phyloP scores from a whole-genome alignment of 1,284 basidiomycete genomes.

The Trichosporon asahii region DNA sequence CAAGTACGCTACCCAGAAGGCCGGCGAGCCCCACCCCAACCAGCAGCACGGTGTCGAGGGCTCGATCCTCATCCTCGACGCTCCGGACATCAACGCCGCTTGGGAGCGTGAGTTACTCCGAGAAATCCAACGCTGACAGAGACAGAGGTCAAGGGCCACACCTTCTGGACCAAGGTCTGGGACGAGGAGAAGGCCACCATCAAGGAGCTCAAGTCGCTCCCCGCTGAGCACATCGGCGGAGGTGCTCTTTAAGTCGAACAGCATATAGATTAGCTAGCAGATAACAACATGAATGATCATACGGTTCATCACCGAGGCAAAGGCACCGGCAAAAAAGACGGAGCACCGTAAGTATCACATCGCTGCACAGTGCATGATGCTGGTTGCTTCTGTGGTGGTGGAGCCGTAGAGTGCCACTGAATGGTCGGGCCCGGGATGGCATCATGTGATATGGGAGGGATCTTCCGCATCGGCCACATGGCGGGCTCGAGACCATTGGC shows the following conservation, averaged over 20 bases:
- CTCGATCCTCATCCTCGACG: conserved; percentile 3
- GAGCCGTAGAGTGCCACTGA: not conserved
- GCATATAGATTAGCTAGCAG: not conserved
- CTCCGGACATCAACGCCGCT: conserved; percentile 1
- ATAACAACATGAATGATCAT: not conserved
- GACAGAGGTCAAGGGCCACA: not conserved
- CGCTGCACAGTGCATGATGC: not conserved
- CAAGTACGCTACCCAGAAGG: conserved; percentile 2
- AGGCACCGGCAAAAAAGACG: not conserved
- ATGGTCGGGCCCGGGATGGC: too few species aligned
- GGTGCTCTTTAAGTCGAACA: not conserved
- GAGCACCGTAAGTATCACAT: not conserved
- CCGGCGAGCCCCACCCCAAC: not conserved
- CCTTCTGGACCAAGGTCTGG: conserved; percentile 9
- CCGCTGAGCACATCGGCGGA: not conserved
- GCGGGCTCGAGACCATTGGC: not conserved
- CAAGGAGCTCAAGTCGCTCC: conserved; percentile 8
- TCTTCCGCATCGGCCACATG: not conserved
- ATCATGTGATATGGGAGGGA: not conserved
- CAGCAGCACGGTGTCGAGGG: not conserved
- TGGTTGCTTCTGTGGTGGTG: not conserved
- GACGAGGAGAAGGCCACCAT: conserved; percentile 7
- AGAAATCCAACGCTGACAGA: not conserved
- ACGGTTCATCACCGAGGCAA: not conserved
- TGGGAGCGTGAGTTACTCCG: not conserved